Percentiles rank a stretch among this genome's conserved stretches.
phyloP scores from a whole-genome alignment of 23 red algal species.

The Gracilaria vermiculophylla region DNA sequence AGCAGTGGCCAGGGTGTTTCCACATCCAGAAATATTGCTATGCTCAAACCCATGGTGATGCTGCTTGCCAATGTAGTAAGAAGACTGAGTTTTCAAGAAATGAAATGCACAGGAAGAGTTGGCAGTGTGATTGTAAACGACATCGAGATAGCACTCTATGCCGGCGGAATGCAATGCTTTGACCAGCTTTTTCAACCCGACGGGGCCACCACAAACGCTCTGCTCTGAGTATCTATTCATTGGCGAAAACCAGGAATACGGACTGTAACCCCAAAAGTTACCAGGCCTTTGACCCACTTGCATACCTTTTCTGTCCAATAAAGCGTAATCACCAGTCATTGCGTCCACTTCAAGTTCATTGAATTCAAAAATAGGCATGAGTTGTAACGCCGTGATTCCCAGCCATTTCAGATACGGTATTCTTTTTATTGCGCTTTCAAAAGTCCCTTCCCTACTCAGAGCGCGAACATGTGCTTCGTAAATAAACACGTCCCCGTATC shows the following conservation, averaged over 20 bases:
- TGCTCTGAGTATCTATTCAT: conserved; percentile 63
- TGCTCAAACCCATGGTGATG: conserved; percentile 32
- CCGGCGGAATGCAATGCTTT: conserved; percentile 55
- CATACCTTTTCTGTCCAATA: not conserved
- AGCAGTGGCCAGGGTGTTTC: conserved; percentile 74
- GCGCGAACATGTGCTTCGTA: conserved; percentile 57
- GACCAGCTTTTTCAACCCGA: conserved; percentile 64
- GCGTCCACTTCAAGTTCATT: conserved; percentile 39
- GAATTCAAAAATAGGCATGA: conserved; percentile 64
- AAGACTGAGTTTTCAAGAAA: conserved; percentile 45
- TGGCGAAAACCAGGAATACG: conserved; percentile 67
- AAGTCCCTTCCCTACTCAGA: conserved; percentile 12
- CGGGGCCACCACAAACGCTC: not conserved
- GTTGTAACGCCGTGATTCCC: conserved; percentile 54
- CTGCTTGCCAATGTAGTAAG: conserved; percentile 48
- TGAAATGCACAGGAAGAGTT: conserved; percentile 60
- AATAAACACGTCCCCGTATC: conserved; percentile 18
- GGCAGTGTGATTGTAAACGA: conserved; percentile 85
- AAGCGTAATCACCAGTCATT: conserved; percentile 7
- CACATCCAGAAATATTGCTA: conserved; percentile 81
- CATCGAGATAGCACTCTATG: conserved; percentile 75
- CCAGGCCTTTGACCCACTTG: not conserved
- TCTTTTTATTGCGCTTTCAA: conserved; percentile 17
- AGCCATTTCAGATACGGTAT: conserved; percentile 55
- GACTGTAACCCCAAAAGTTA: conserved; percentile 82